Evolutionary conservation across 768 basidiomycete species (phyloP), one percentile per base, ranked within the genome.

Genomic region (Omphalotus guepiniiformis): DNA sequence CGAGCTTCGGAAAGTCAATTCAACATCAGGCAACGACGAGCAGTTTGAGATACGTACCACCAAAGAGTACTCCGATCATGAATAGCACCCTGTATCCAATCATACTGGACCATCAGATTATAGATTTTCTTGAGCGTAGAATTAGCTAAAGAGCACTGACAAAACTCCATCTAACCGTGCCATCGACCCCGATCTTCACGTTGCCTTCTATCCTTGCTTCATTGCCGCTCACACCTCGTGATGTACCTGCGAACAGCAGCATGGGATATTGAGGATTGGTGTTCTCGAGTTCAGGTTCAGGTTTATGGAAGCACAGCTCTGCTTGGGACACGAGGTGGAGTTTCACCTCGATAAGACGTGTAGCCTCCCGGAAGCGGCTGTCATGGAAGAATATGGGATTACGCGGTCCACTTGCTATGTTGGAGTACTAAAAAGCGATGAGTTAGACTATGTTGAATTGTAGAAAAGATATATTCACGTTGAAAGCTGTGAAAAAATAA

Each of bases 311-410:
- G 3, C 19, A 19, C 4, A 39, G 19, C 16, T 39, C 16, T 13
- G n/a, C 53, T 55, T 4, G 52, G 47, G 18, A 47, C 48, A 32
- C 69, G 63, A 87, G 56, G 25, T 63, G 65, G 15, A 87, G 64
- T 40, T 74, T 70, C 47, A 85, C 62, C 48, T 80, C 76, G 37
- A 88, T 73, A 32, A 85, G 69, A 13, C 82, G 76, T 6, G 79
- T 79, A 3, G 82, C 83, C 58, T 88, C 86, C 30, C 75, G 71
- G 56, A 86, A 83, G 3, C 70, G 64, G 16, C 65, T 60, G 46
- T 79, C 73, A 53, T 77, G 72, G 59, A 86, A 84, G 55, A 78
- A 74, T 6, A 67, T 59, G 2, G 71, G 65, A 49, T 73, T 62
- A 34, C 64, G 63, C 5, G 70, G 63, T 22, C 69, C 70, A 26